Percentiles rank a stretch among this genome's conserved stretches.
Conservation (phyloP, 768 basidiomycete species). For the Gyrodon lividus region DNA sequence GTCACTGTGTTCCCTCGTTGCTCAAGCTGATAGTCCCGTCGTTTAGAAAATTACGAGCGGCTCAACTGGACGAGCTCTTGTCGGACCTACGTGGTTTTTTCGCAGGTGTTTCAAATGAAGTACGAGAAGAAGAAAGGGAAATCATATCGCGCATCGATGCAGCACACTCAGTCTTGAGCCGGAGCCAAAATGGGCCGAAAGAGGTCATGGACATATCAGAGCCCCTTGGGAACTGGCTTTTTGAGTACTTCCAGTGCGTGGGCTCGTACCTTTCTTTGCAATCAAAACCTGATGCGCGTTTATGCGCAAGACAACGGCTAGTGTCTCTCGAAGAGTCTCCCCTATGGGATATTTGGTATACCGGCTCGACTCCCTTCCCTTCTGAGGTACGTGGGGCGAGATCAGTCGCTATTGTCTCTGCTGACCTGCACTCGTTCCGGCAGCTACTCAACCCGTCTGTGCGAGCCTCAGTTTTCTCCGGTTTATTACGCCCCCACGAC, state of each 20-base stretch:
- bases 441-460: slow-evolving; percentile 72
- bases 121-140: slow-evolving; percentile 36
- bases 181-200: slow-evolving; percentile 18
- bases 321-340: slow-evolving; percentile 47
- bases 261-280: neutral
- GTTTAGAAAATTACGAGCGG: slow-evolving; percentile 41
- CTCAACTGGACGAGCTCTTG: slow-evolving; percentile 39
- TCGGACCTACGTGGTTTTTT: slow-evolving; percentile 42
- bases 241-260: slow-evolving; percentile 48
- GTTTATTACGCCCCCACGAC: slow-evolving; percentile 57
- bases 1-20: slow-evolving; percentile 11
- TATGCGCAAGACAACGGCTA: slow-evolving; percentile 38
- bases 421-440: neutral
- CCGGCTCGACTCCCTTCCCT: slow-evolving; percentile 61
- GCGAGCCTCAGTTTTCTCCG: slow-evolving; percentile 58
- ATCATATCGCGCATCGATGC: slow-evolving; percentile 24
- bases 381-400: slow-evolving; percentile 49
- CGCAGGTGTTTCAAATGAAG: slow-evolving; percentile 27
- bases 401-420: neutral
- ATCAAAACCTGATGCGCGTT: neutral
- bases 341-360: slow-evolving; percentile 77
- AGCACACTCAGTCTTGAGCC: slow-evolving; percentile 19
- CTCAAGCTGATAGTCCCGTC: slow-evolving; percentile 15
- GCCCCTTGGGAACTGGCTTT: slow-evolving; percentile 48
- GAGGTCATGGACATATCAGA: slow-evolving; percentile 20